phyloP scores from a whole-genome alignment of 2,329 filamentous ascomycete species.

The Penicillium sp. region DNA sequence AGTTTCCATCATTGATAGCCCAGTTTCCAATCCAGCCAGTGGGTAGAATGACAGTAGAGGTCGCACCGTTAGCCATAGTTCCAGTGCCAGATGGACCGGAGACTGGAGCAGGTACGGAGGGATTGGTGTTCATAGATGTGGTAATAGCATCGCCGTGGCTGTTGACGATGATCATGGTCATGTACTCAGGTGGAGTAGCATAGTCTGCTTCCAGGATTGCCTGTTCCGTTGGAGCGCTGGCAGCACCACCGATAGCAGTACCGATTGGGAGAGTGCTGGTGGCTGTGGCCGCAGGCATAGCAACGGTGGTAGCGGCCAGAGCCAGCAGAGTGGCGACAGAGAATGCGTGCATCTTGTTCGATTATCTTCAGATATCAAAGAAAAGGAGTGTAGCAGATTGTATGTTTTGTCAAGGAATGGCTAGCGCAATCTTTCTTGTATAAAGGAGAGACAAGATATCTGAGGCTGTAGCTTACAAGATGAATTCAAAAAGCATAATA shows the following conservation, averaged over 20 bases:
- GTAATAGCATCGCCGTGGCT: constrained; percentile 4
- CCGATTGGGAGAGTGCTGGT: neutral
- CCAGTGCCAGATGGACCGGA: constrained; percentile 1
- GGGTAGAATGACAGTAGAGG: constrained; percentile 2
- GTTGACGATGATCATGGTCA: constrained; percentile 12
- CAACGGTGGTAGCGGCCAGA: neutral
- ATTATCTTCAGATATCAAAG: neutral
- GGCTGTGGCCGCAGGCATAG: constrained; percentile 1
- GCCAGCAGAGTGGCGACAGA: neutral
- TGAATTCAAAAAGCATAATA: neutral
- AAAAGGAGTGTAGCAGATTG: neutral
- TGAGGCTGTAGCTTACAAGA: neutral
- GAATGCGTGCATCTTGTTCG: neutral
- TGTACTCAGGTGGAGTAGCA: constrained; percentile 7
- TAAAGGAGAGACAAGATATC: neutral
- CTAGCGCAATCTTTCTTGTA: neutral
- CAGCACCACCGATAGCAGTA: constrained; percentile 4
- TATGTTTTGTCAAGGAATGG: neutral
- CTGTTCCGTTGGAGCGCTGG: neutral
- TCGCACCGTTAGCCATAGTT: constrained; percentile 4
- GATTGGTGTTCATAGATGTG: constrained; percentile 6
- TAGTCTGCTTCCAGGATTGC: neutral
- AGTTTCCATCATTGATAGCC: constrained; percentile 10
- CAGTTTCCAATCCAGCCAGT: constrained; percentile 13
- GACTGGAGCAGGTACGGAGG: neutral